phyloP scores from a whole-genome alignment of 352 stramenopile genomes.

The Globisporangium solare region DNA sequence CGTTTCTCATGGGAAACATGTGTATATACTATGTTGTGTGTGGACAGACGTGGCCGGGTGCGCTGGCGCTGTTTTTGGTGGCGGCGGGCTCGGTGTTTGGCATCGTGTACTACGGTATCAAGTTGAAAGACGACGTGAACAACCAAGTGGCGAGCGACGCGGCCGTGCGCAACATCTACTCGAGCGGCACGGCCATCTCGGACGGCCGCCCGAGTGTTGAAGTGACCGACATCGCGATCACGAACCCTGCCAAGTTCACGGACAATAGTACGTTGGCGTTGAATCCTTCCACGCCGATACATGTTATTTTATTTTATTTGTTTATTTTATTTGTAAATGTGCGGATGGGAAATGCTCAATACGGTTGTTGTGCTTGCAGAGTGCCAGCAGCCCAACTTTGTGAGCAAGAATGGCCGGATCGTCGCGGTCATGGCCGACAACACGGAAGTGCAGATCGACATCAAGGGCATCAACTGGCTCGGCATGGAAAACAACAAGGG shows the following conservation, averaged over 20 bases:
- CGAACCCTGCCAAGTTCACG: slow-evolving; percentile 70
- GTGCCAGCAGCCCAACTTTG: slow-evolving; percentile 81
- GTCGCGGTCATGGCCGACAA: slow-evolving; percentile 47
- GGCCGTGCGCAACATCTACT: slow-evolving; percentile 43
- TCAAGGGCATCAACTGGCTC: slow-evolving; percentile 86
- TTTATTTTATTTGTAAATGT: no score
- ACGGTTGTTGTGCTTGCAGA: slow-evolving; percentile 16
- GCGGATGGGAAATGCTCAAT: neutral
- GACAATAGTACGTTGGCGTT: slow-evolving; percentile 37
- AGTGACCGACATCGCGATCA: slow-evolving; percentile 43
- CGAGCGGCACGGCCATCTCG: slow-evolving; percentile 55
- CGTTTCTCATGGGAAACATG: no score
- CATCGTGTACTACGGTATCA: slow-evolving; percentile 73
- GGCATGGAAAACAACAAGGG: slow-evolving; percentile 72
- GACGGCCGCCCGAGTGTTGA: slow-evolving; percentile 47
- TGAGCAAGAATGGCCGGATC: slow-evolving; percentile 76
- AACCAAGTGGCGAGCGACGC: slow-evolving; percentile 40
- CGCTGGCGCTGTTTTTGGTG: slow-evolving; percentile 56
- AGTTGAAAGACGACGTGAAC: slow-evolving; percentile 58
- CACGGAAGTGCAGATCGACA: slow-evolving; percentile 60
- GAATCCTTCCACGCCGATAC: neutral
- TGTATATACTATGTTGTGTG: no score
- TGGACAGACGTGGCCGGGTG: slow-evolving; percentile 69
- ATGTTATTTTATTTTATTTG: no score
- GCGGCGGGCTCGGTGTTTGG: slow-evolving; percentile 52